Evolutionary conservation across 1,139 yeast genomes (phyloP).

Genomic region (Scheffersomyces illinoinensis): DNA sequence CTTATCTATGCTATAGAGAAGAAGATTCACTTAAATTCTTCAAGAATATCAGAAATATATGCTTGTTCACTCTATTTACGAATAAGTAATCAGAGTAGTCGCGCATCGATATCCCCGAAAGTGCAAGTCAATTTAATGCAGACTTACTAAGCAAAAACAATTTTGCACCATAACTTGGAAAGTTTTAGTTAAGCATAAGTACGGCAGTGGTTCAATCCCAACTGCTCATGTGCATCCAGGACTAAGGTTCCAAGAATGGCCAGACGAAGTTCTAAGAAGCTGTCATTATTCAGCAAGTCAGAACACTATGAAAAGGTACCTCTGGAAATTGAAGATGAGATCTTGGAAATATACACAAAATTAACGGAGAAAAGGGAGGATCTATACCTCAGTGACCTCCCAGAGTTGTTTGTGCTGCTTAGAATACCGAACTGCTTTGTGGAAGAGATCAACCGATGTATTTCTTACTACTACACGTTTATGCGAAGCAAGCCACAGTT

Average conservation of each 20-base stretch:
- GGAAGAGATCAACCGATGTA: conserved; percentile 31
- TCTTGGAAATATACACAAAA: conserved; percentile 29
- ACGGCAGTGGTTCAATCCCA: not conserved
- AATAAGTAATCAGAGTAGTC: not conserved
- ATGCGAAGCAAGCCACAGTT: conserved; percentile 12
- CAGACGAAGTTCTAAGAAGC: not conserved
- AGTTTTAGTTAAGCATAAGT: not conserved
- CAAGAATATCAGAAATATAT: too few relatives aligned
- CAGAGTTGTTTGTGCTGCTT: conserved; percentile 23
- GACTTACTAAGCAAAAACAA: not conserved
- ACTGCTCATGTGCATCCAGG: not conserved
- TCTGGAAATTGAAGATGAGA: conserved; percentile 32
- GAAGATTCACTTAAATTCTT: too few relatives aligned
- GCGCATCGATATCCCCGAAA: not conserved
- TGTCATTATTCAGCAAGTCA: conserved; percentile 4
- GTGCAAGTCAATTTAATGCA: not conserved
- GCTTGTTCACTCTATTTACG: too few relatives aligned
- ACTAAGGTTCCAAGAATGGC: not conserved
- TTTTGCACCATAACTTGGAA: not conserved
- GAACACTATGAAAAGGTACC: conserved; percentile 16
- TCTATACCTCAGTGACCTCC: conserved; percentile 28
- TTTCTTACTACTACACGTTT: conserved; percentile 37
- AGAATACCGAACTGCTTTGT: conserved; percentile 35
- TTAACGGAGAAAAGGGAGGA: conserved; percentile 27
- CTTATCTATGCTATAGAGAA: too few relatives aligned